Evolutionary conservation across 192 early-diverging fungal genomes (phyloP).

Genomic region (Pilaira anomala): DNA sequence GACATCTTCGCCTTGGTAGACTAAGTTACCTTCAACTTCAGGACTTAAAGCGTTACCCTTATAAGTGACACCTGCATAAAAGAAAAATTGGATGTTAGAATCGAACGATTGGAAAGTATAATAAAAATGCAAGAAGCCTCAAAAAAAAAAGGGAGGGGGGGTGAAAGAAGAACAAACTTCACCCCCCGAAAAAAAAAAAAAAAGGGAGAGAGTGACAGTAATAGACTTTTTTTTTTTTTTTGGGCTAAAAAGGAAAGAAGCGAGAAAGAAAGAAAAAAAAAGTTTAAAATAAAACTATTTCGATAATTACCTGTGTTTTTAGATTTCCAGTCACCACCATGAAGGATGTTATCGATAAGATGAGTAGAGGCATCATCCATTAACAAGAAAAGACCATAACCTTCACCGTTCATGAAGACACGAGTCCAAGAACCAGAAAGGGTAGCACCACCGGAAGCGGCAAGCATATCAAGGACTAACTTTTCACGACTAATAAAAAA

Average conservation of each 20-base stretch:
- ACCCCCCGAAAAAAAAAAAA: too few species aligned
- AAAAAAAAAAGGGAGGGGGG: too few species aligned
- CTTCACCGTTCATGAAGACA: slow-evolving; percentile 43
- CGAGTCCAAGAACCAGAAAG: slow-evolving; percentile 44
- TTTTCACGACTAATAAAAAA: slow-evolving; percentile 38
- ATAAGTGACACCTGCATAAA: slow-evolving; percentile 18
- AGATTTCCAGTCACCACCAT: slow-evolving; percentile 17
- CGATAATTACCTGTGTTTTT: slow-evolving; percentile 12
- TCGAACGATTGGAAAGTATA: not conserved
- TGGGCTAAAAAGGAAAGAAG: too few species aligned
- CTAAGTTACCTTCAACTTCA: slow-evolving; percentile 25
- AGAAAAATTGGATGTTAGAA: not conserved
- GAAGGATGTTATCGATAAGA: slow-evolving; percentile 24
- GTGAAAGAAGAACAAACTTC: too few species aligned
- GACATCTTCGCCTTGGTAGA: slow-evolving; percentile 19
- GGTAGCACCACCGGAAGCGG: slow-evolving; percentile 41
- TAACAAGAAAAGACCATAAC: slow-evolving; percentile 45
- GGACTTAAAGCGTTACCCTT: slow-evolving; percentile 29
- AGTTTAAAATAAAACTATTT: too few species aligned
- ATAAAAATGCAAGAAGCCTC: not conserved
- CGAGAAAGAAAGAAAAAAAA: not conserved
- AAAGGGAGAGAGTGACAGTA: too few species aligned
- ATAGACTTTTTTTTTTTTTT: too few species aligned
- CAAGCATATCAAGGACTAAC: slow-evolving; percentile 38
- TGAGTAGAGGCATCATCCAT: slow-evolving; percentile 39